Evolutionary conservation across 2,329 filamentous ascomycete genomes (phyloP).

Genomic region (Talaromyces sp.): DNA sequence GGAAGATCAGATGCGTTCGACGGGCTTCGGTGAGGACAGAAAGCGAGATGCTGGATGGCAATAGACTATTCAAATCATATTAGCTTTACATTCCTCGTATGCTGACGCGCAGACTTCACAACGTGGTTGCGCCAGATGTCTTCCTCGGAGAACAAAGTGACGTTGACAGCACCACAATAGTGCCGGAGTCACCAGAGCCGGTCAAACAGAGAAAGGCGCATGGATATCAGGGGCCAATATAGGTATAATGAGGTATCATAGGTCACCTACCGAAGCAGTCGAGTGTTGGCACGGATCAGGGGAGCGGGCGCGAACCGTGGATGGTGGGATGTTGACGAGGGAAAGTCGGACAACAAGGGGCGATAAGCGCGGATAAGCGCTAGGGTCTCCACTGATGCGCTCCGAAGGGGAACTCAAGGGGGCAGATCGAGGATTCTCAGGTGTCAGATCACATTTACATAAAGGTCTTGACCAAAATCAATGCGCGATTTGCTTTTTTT

Average conservation of each 20-base stretch:
- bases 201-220: neutral
- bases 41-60: neutral
- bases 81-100: neutral
- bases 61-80: neutral
- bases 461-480: too few species aligned
- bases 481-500: too few species aligned
- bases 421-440: too few species aligned
- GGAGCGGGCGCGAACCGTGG: constrained; percentile 15
- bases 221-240: neutral
- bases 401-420: constrained; percentile 3
- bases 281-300: neutral
- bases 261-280: constrained; percentile 9
- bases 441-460: too few species aligned
- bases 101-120: neutral
- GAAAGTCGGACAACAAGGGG: constrained; percentile 29
- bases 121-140: neutral
- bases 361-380: constrained; percentile 34
- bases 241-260: neutral
- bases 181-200: neutral
- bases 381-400: constrained; percentile 19
- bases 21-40: neutral
- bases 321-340: constrained; percentile 29
- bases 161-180: neutral
- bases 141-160: neutral
- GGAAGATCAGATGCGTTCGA: neutral